Base-by-base conservation (phyloP, 2,329 filamentous ascomycete genomes). In the Botryotinia convoluta region DNA sequence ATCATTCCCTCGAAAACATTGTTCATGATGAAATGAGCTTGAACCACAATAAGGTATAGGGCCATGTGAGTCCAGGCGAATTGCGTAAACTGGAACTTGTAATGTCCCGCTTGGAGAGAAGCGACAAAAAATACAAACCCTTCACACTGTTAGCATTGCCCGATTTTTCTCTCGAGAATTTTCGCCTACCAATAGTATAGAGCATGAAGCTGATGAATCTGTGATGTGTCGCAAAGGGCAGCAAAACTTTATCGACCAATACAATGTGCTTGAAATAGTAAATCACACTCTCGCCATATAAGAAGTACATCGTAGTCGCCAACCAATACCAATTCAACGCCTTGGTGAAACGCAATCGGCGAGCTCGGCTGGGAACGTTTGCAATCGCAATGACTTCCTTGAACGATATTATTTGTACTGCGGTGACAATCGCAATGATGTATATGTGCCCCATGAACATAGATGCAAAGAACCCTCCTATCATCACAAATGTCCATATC, bases 181-280 rank as follows among this genome's bases (percentile, higher is more conserved):
- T 45, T 16, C 39, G n/a, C 91, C 77, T 84, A 97, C 95, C 96
- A 82, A 98, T 95, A 74, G 98, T 92, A 84, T 99, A 99, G 78
- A 99, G 93, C 83, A 97, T 92, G 81, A 99, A 98, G 86, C 95
- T 97, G 83, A 99, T 98, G 86, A 99, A 99, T 78, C 96, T 90
- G 83, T 99, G 96, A 85, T 99, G 96, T 26, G 95, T 98, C 72
- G 96, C 95, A 81, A 99, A 90, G 14, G 96, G 96, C 73, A 98
- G 86, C 75, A 99, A 86, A 63, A 98, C 93, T 83, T 92, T 93
- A 84, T 99, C 96, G 63, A 99, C 95, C 74, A 99, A 86, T 61
- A 99, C 91, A 77, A 99, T 95, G 82, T 99, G 96, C 87, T 99
- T 99, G 85, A 99, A 99, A 85, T 99, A 99, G 86, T 99, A 99